phyloP scores from a whole-genome alignment of 768 basidiomycete genomes.

The Lactarius indigo region DNA sequence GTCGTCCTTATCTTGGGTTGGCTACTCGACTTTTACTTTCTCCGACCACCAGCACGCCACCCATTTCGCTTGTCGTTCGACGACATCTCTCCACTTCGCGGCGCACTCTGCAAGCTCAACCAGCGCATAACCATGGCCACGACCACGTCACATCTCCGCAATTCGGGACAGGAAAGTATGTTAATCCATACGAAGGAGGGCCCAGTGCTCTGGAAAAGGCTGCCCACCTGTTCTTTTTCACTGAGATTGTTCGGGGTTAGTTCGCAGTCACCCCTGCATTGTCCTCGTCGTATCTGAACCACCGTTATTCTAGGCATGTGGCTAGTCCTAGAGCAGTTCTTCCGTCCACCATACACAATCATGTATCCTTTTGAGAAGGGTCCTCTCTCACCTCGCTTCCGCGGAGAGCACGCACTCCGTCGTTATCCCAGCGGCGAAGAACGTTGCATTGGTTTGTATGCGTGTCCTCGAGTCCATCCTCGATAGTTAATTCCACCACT shows the following conservation, averaged over 20 bases:
- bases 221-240: conserved; percentile 95
- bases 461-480: background rate
- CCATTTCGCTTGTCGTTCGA: conserved; percentile 40
- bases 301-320: conserved; percentile 73
- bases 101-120: conserved; percentile 26
- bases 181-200: conserved; percentile 71
- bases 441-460: conserved; percentile 86
- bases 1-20: conserved; percentile 50
- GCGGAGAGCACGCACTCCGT: conserved; percentile 95
- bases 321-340: conserved; percentile 90
- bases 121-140: conserved; percentile 18
- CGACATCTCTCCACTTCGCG: conserved; percentile 47
- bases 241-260: conserved; percentile 93
- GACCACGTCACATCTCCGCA: conserved; percentile 35
- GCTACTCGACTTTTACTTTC: conserved; percentile 42
- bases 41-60: conserved; percentile 29
- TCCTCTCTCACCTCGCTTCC: conserved; percentile 94
- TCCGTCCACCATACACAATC: conserved; percentile 96
- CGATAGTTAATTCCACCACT: conserved; percentile 1
- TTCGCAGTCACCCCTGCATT: conserved; percentile 15
- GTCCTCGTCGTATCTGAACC: conserved; percentile 25
- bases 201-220: conserved; percentile 95
- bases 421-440: conserved; percentile 98
- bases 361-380: conserved; percentile 99
- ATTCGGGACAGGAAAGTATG: conserved; percentile 40